A percentile compares a stretch with the other conserved stretches of the same genome.
These are phyloP conservation scores for Stagonosporopsis tanaceti DNA, from an alignment of 2,329 filamentous ascomycete genomes.

Conservation along the genomic window DNA sequence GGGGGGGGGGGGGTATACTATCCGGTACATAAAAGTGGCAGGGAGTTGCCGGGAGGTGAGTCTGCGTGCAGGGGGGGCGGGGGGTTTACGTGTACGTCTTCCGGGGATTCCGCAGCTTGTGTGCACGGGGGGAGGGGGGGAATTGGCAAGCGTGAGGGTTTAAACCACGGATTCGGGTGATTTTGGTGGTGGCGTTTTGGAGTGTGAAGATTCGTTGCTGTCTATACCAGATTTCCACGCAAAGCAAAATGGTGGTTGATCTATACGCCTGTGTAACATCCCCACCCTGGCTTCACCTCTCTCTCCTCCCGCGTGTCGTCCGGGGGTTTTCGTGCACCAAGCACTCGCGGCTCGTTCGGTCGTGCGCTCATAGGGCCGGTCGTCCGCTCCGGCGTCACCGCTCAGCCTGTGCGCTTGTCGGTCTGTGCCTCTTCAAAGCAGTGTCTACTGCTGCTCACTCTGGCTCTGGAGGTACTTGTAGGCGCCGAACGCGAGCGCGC, in stretches of 20 bases:
- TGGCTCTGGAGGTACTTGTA: constrained; percentile 83
- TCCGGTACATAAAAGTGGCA: too few relatives aligned
- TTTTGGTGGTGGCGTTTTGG: too few relatives aligned
- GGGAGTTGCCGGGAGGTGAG: too few relatives aligned
- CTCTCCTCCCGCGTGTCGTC: neutral
- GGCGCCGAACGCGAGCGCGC: constrained; percentile 76
- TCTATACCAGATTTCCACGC: neutral
- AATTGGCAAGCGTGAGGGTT: too few relatives aligned
- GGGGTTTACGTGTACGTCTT: too few relatives aligned
- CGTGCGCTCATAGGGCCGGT: neutral
- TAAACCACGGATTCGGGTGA: too few relatives aligned
- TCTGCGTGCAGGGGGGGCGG: too few relatives aligned
- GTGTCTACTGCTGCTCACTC: constrained; percentile 26
- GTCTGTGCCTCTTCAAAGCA: neutral
- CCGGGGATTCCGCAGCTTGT: too few relatives aligned
- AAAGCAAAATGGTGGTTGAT: neutral
- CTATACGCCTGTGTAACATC: neutral
- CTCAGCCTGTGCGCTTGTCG: constrained; percentile 2
- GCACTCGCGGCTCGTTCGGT: neutral
- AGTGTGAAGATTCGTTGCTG: neutral
- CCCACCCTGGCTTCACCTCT: neutral
- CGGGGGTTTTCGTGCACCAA: neutral
- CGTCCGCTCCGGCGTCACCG: neutral
- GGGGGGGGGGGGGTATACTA: too few relatives aligned
- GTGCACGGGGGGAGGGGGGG: too few relatives aligned